phyloP scores from a whole-genome alignment of 1,284 basidiomycete genomes.

The Ustilago lituana region DNA sequence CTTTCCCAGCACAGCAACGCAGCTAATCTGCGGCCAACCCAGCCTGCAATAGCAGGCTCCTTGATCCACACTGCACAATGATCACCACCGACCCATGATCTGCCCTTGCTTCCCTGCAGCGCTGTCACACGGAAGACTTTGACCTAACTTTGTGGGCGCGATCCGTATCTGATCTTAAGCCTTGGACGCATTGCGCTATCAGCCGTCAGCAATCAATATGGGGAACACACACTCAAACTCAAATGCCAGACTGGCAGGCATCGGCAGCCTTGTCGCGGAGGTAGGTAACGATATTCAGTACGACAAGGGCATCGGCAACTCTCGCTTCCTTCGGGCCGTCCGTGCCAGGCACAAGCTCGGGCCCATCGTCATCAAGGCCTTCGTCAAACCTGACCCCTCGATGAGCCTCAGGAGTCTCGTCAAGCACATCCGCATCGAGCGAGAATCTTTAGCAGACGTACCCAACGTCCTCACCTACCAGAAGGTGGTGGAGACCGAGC shows the following conservation, averaged over 20 bases:
- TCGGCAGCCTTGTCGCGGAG: conserved; percentile 58
- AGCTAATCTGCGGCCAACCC: too few relatives aligned
- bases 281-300: conserved; percentile 62
- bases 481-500: conserved; percentile 91
- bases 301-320: conserved; percentile 77
- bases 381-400: conserved; percentile 81
- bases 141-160: too few relatives aligned
- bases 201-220: conserved; percentile 18
- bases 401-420: conserved; percentile 77
- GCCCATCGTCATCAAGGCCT: conserved; percentile 80
- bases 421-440: conserved; percentile 77
- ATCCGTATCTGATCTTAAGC: too few relatives aligned
- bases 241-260: conserved; percentile 47
- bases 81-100: neutral
- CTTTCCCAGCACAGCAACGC: too few relatives aligned
- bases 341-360: conserved; percentile 78
- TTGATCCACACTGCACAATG: neutral
- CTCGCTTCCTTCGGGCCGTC: conserved; percentile 93
- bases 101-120: neutral
- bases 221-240: conserved; percentile 53
- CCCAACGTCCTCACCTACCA: conserved; percentile 91
- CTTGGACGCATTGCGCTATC: too few relatives aligned
- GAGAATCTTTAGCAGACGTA: conserved; percentile 84
- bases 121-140: too few relatives aligned
- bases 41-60: neutral